Conservation (phyloP, 2,329 filamentous ascomycete species). For the Xylaria sp. region DNA sequence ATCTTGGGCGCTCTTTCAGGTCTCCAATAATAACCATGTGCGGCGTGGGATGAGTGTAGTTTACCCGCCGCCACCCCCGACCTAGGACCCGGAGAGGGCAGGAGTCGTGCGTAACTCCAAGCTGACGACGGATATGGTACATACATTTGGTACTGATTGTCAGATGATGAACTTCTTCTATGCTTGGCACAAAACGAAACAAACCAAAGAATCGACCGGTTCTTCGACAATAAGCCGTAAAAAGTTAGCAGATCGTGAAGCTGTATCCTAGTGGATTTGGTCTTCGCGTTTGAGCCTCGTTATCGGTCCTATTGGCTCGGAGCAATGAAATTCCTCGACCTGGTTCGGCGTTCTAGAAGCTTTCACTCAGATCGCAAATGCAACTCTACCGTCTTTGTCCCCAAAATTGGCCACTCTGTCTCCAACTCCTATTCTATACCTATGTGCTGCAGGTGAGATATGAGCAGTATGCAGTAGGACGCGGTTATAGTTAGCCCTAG, state of each 20-base stretch:
- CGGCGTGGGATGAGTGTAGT: slow-evolving; percentile 16
- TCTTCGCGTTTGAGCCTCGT: slow-evolving; percentile 30
- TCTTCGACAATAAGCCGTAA: slow-evolving; percentile 1
- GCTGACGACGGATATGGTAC: slow-evolving; percentile 12
- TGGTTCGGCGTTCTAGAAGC: slow-evolving; percentile 34
- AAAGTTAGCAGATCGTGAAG: slow-evolving; percentile 5
- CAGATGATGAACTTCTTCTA: slow-evolving; percentile 6
- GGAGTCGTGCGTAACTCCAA: slow-evolving; percentile 1
- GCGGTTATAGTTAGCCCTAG: slow-evolving; percentile 1
- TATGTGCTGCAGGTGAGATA: slow-evolving; percentile 9
- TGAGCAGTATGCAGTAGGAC: neutral
- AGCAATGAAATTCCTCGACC: neutral
- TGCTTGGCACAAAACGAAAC: neutral
- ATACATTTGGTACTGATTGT: neutral
- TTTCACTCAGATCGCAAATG: slow-evolving; percentile 22
- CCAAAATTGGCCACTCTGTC: slow-evolving; percentile 23
- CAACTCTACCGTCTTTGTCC: slow-evolving; percentile 28
- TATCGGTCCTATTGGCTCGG: slow-evolving; percentile 32
- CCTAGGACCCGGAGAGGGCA: neutral
- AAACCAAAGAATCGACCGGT: neutral
- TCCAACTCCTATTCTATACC: slow-evolving; percentile 18
- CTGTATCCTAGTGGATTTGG: slow-evolving; percentile 8
- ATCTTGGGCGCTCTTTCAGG: neutral
- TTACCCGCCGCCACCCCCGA: slow-evolving; percentile 10
- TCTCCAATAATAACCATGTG: neutral